Conservation (phyloP, 2,329 filamentous ascomycete species). For the Eutypella sp. region DNA sequence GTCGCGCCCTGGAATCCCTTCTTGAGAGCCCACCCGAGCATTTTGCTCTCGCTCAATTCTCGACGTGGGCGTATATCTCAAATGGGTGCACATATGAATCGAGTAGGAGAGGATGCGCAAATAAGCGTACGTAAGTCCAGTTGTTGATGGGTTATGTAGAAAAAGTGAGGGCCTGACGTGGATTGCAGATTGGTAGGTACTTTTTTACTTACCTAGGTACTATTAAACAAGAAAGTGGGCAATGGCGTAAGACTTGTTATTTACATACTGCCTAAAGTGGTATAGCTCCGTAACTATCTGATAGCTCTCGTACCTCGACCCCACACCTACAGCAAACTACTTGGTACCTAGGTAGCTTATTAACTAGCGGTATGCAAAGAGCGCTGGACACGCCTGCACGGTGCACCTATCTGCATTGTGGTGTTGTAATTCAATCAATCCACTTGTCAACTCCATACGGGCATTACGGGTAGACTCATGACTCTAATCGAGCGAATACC, state of each 20-base stretch:
- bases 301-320: too few species aligned
- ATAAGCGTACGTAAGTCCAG: not conserved
- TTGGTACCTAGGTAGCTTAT: too few species aligned
- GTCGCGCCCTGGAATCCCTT: constrained; percentile 37
- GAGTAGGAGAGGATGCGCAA: not conserved
- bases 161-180: not conserved
- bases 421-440: too few species aligned
- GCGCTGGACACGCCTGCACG: too few species aligned
- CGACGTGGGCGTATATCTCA: not conserved
- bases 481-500: too few species aligned
- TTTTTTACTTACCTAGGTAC: too few species aligned
- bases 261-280: not conserved
- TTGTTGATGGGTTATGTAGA: not conserved
- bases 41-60: constrained; percentile 24
- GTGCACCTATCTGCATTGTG: too few species aligned
- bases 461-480: too few species aligned
- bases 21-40: constrained; percentile 59
- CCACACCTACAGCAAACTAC: too few species aligned
- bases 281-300: not conserved
- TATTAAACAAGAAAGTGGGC: not conserved
- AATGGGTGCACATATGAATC: not conserved
- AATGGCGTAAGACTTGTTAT: not conserved
- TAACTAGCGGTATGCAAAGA: too few species aligned
- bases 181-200: too few species aligned
- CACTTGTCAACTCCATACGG: too few species aligned